Evolutionary conservation across 805 yeast species (phyloP), one percentile per base, ranked within the genome.

Genomic region (Candida parachauliodes): DNA sequence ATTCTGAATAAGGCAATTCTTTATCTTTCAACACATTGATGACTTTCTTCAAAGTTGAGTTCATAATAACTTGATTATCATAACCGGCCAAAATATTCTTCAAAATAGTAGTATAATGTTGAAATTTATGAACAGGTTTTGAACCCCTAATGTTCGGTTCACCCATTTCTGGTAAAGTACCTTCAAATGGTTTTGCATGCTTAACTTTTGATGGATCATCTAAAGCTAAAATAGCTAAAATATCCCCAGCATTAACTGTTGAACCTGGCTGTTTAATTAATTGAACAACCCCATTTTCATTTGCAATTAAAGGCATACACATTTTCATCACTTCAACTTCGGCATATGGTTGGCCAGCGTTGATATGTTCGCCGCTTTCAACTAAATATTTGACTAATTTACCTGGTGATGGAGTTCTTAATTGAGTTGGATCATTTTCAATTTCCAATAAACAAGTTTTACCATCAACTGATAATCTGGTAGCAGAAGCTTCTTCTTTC

Each of bases 251-350:
- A 51, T 79, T 78, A 42, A 93, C 83, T 19, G 95, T 88, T n/a
- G 98, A 83, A 37, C 99, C 99, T 8, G 98, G 98, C 69, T 93
- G 98, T 65, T 93, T 91, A 58, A 93, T 79, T 29, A 88, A 70
- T 68, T 91, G 97, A 37, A 89, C 86, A 41, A 76, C 72, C 74
- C 99, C 99, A 54, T 85, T 83, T 62, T 91, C 98, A 62, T 81
- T 87, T 15, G 97, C 91, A 55, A 89, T 70, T 53, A 93, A 75
- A 35, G 98, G 97, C 97, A 93, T 93, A 65, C 89, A 88, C 98
- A 93, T 93, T 67, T 93, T 93, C 99, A 93, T 93, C 49, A 93
- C 98, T 69, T 93, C 99, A 41, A 93, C 96, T 69, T 93, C 98
- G 28, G 98, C 98, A 56, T 79, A 94, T 32, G 97, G 81, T 67